Conservation (phyloP, 2,329 filamentous ascomycete species). For the Ampelomyces quisqualis region DNA sequence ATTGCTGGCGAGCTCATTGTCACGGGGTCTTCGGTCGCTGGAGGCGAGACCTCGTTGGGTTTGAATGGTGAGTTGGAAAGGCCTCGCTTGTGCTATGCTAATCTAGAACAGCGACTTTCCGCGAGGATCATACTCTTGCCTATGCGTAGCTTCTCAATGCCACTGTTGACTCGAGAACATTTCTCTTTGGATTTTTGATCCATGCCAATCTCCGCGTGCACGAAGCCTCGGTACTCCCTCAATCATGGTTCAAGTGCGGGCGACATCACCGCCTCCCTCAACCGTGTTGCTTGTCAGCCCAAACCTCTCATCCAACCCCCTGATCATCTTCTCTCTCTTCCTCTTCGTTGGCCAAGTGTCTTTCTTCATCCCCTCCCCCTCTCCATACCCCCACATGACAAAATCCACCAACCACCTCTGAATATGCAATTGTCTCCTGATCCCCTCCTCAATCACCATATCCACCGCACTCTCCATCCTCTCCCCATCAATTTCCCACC, state of each 20-base stretch:
- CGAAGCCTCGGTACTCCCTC: neutral
- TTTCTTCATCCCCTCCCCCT: neutral
- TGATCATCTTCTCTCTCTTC: constrained; percentile 2
- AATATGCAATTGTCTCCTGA: constrained; percentile 56
- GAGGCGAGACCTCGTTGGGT: constrained; percentile 64
- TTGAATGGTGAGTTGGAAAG: constrained; percentile 46
- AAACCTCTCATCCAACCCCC: constrained; percentile 6
- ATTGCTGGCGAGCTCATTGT: constrained; percentile 63
- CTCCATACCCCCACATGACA: constrained; percentile 60
- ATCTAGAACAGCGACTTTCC: constrained; percentile 58
- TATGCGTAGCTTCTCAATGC: too few species aligned
- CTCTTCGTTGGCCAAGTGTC: too few species aligned
- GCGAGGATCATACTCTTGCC: constrained; percentile 71
- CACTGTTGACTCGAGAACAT: too few species aligned
- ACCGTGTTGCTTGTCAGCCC: neutral
- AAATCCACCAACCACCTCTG: constrained; percentile 58
- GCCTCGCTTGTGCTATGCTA: constrained; percentile 3
- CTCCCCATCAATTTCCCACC: constrained; percentile 59
- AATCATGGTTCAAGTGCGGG: neutral
- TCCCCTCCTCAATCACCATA: constrained; percentile 53
- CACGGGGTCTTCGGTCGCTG: constrained; percentile 71
- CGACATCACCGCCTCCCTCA: neutral
- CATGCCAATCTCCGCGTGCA: neutral
- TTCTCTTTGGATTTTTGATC: neutral
- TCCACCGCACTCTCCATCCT: constrained; percentile 48